Conservation (phyloP, 2,329 filamentous ascomycete species). For the Chaetomium olivaceum region DNA sequence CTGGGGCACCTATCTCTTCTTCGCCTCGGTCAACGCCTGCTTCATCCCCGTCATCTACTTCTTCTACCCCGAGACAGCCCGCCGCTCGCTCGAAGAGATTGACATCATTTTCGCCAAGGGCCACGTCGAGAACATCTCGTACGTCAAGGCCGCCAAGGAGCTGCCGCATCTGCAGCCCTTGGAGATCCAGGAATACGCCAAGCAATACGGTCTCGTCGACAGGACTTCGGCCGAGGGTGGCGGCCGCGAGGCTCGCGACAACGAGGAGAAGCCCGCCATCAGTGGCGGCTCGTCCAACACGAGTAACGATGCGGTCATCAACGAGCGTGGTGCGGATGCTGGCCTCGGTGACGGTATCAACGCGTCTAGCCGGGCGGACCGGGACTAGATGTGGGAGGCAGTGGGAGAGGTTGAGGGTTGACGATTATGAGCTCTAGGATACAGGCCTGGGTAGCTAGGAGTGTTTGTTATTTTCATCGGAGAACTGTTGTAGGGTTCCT, state of each 20-base stretch:
- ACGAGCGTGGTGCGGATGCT: slow-evolving; percentile 22
- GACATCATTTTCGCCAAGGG: slow-evolving; percentile 63
- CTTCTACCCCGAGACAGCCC: slow-evolving; percentile 56
- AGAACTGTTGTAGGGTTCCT: neutral
- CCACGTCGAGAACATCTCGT: slow-evolving; percentile 58
- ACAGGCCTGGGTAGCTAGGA: neutral
- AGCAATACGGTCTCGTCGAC: slow-evolving; percentile 36
- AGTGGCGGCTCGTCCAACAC: slow-evolving; percentile 11
- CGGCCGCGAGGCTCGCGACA: slow-evolving; percentile 15
- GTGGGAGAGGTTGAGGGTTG: neutral
- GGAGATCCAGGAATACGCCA: slow-evolving; percentile 54
- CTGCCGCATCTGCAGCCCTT: slow-evolving; percentile 54
- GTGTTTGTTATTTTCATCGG: neutral
- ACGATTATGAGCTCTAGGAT: neutral
- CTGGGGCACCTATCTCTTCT: slow-evolving; percentile 58
- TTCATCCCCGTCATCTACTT: slow-evolving; percentile 55
- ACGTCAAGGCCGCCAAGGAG: slow-evolving; percentile 58
- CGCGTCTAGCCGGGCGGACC: slow-evolving; percentile 14
- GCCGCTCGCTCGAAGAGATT: slow-evolving; percentile 65
- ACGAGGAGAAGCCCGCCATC: slow-evolving; percentile 22
- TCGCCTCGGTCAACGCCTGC: slow-evolving; percentile 53
- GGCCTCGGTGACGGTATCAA: slow-evolving; percentile 21
- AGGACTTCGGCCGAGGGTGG: neutral
- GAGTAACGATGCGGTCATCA: slow-evolving; percentile 11
- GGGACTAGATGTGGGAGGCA: slow-evolving; percentile 1